Conservation (phyloP, 805 yeast species). For the Pichia nakasei region DNA sequence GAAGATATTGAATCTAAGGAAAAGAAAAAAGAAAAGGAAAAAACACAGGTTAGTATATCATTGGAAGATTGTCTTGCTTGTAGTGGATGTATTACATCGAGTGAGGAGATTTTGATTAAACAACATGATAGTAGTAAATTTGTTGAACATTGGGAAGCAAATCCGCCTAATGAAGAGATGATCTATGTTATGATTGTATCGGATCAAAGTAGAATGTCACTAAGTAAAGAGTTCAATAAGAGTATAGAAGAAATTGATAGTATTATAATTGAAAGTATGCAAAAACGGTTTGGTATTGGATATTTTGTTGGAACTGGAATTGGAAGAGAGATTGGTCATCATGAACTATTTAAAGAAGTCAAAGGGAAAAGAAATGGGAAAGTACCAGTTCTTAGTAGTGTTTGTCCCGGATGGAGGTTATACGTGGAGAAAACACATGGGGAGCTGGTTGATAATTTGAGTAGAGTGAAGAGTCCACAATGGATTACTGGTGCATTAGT, state of each 20-base stretch:
- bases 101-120: constrained; percentile 89
- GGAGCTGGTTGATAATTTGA: constrained; percentile 58
- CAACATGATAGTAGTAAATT: constrained; percentile 84
- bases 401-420: constrained; percentile 95
- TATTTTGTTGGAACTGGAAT: constrained; percentile 79
- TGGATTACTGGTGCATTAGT: constrained; percentile 81
- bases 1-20: constrained; percentile 54
- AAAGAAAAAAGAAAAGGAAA: constrained; percentile 47
- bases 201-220: constrained; percentile 78
- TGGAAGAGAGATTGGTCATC: constrained; percentile 62
- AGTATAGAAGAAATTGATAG: constrained; percentile 51
- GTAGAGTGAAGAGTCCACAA: constrained; percentile 82
- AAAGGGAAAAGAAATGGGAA: constrained; percentile 2
- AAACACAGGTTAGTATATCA: constrained; percentile 72
- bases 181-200: constrained; percentile 68
- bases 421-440: constrained; percentile 96
- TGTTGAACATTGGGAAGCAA: constrained; percentile 41
- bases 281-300: constrained; percentile 52
- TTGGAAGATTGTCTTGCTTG: constrained; percentile 93
- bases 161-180: constrained; percentile 22
- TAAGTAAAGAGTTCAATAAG: constrained; percentile 58
- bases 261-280: constrained; percentile 49
- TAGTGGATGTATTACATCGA: constrained; percentile 93
- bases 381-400: constrained; percentile 54
- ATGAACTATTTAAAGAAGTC: constrained; percentile 36